Percentiles rank a stretch among this genome's conserved stretches.
These are phyloP conservation scores for Colletotrichum tofieldiae DNA, from an alignment of 2,329 filamentous ascomycete genomes.

Conservation along the genomic window DNA sequence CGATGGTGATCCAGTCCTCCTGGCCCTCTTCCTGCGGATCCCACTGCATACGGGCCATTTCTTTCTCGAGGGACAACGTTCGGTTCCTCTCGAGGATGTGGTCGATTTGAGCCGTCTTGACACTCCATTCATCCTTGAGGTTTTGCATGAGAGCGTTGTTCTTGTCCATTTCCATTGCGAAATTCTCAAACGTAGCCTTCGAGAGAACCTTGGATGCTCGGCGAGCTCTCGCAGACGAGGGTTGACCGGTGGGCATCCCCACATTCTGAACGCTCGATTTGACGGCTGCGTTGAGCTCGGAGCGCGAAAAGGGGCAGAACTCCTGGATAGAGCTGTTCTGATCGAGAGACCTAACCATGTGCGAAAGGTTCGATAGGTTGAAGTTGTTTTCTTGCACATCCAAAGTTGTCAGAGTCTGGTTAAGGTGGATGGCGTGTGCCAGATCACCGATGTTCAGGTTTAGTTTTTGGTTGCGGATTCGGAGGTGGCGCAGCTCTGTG, in stretches of 20 bases:
- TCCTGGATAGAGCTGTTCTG: conserved; percentile 60
- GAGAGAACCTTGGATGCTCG: conserved; percentile 42
- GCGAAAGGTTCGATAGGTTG: conserved; percentile 66
- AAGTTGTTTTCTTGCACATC: conserved; percentile 71
- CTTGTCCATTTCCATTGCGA: conserved; percentile 43
- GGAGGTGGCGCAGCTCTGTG: conserved; percentile 63
- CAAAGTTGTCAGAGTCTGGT: conserved; percentile 65
- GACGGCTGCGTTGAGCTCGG: conserved; percentile 55
- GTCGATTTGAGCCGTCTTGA: conserved; percentile 52
- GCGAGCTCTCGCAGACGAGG: conserved; percentile 28
- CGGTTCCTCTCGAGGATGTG: conserved; percentile 56
- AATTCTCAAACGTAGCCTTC: conserved; percentile 39
- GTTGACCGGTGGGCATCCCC: conserved; percentile 31
- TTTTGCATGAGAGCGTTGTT: conserved; percentile 55
- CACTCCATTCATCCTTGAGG: conserved; percentile 58
- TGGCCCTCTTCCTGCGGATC: conserved; percentile 29
- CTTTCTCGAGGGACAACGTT: conserved; percentile 20
- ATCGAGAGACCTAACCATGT: conserved; percentile 62
- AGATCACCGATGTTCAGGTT: conserved; percentile 69
- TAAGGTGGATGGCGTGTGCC: conserved; percentile 64
- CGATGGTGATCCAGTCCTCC: conserved; percentile 33
- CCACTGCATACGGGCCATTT: conserved; percentile 32
- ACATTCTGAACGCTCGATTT: conserved; percentile 46
- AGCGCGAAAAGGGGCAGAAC: conserved; percentile 59
- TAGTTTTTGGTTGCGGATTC: conserved; percentile 70